phyloP scores from a whole-genome alignment of 1,284 basidiomycete genomes.

The Ceratobasidium sp. region DNA sequence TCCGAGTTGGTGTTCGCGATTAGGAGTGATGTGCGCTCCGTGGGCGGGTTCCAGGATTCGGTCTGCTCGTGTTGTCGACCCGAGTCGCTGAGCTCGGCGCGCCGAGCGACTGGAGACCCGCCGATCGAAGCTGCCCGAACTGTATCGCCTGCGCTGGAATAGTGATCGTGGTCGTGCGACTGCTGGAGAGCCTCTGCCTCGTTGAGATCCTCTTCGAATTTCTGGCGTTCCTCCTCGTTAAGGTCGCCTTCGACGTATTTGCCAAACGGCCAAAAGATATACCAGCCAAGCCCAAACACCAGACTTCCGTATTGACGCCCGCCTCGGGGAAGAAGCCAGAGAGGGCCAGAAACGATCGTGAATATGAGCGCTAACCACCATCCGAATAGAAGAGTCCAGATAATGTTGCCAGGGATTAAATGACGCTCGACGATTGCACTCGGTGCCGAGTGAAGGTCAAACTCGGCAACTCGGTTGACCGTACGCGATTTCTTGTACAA shows the following conservation, averaged over 20 bases:
- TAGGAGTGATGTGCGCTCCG: constrained; percentile 53
- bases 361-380: constrained; percentile 91
- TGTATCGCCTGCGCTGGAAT: constrained; percentile 20
- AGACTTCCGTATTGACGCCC: constrained; percentile 89
- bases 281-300: constrained; percentile 93
- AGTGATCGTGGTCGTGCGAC: constrained; percentile 51
- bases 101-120: constrained; percentile 37
- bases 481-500: constrained; percentile 98
- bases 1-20: constrained; percentile 52
- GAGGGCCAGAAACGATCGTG: constrained; percentile 73
- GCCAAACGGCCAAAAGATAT: constrained; percentile 96
- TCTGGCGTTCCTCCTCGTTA: constrained; percentile 51
- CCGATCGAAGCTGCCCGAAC: constrained; percentile 38
- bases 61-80: constrained; percentile 54
- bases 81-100: constrained; percentile 4
- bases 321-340: constrained; percentile 83
- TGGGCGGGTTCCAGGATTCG: constrained; percentile 53
- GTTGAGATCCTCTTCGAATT: constrained; percentile 61
- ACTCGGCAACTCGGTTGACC: constrained; percentile 95
- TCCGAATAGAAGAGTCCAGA: constrained; percentile 90
- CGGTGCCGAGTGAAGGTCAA: constrained; percentile 91
- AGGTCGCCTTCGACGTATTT: constrained; percentile 96
- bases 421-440: constrained; percentile 93
- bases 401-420: constrained; percentile 90
- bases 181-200: constrained; percentile 60